Conservation (phyloP, 306 rosid genomes). For the Amphicarpaea edgeworthii region DNA sequence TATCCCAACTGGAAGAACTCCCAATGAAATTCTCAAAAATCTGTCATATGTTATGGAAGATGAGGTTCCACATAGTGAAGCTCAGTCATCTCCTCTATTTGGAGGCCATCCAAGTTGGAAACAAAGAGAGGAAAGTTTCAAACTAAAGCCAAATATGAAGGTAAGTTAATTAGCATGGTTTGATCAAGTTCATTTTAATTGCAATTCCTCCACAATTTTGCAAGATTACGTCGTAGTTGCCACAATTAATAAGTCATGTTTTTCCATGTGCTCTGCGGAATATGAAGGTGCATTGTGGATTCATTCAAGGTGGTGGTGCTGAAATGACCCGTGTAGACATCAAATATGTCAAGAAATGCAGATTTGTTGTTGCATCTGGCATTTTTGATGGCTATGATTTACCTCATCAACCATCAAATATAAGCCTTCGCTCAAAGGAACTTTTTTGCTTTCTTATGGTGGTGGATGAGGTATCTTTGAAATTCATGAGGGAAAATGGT, state of each 20-base stretch:
- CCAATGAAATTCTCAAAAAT: conserved; percentile 64
- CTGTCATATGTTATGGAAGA: conserved; percentile 64
- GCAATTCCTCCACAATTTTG: conserved; percentile 22
- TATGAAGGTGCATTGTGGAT: conserved; percentile 98
- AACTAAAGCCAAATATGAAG: conserved; percentile 83
- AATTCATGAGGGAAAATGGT: conserved; percentile 76
- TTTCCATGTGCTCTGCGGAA: conserved; percentile 34
- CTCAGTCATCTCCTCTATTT: conserved; percentile 72
- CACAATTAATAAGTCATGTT: conserved; percentile 28
- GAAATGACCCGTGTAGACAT: conserved; percentile 75
- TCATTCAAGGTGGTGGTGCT: conserved; percentile 87
- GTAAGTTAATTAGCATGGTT: conserved; percentile 47
- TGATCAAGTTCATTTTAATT: conserved; percentile 25
- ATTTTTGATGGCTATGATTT: conserved; percentile 93
- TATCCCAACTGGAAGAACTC: conserved; percentile 77
- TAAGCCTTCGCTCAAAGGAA: conserved; percentile 75
- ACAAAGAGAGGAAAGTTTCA: conserved; percentile 82
- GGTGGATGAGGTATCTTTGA: conserved; percentile 84
- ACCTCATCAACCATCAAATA: conserved; percentile 91
- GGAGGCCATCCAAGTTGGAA: conserved; percentile 92
- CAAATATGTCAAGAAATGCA: conserved; percentile 82
- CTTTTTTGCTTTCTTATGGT: conserved; percentile 97
- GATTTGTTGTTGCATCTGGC: conserved; percentile 96
- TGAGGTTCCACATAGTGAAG: conserved; percentile 49
- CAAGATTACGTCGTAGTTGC: conserved; percentile 9